Percentiles rank a stretch among this genome's conserved stretches.
These are phyloP conservation scores for Zoysia pacifica DNA, from an alignment of 176 grass and related monocot genomes.

Conservation along the genomic window DNA sequence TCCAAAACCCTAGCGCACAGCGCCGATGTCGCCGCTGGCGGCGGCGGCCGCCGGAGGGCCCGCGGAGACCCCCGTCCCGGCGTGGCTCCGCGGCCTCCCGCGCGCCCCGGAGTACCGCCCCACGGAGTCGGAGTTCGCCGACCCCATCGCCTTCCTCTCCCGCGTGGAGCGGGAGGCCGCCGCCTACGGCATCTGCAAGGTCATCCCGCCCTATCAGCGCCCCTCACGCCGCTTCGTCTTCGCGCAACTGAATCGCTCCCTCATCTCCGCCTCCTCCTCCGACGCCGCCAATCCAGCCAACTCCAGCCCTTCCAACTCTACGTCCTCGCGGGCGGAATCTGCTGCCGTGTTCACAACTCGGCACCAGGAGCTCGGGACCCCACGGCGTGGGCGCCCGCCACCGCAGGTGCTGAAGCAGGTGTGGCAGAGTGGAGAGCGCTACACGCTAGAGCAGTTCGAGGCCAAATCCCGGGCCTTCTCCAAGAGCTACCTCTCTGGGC, in stretches of 20 bases:
- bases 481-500: slow-evolving; percentile 49
- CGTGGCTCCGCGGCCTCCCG: slow-evolving; percentile 75
- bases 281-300: not conserved
- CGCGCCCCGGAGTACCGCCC: slow-evolving; percentile 95
- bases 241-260: slow-evolving; percentile 77
- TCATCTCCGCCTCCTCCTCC: slow-evolving; percentile 17
- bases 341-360: slow-evolving; percentile 60
- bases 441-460: slow-evolving; percentile 88
- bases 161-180: slow-evolving; percentile 82
- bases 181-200: slow-evolving; percentile 97
- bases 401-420: slow-evolving; percentile 78
- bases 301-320: slow-evolving; percentile 10
- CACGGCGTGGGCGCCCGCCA: slow-evolving; percentile 40
- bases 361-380: slow-evolving; percentile 72
- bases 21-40: slow-evolving; percentile 12
- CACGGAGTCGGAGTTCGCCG: slow-evolving; percentile 94
- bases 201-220: slow-evolving; percentile 75
- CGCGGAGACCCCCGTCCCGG: slow-evolving; percentile 42
- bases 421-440: slow-evolving; percentile 94
- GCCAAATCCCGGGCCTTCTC: slow-evolving; percentile 83
- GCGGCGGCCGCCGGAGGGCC: not conserved
- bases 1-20: slow-evolving; percentile 47
- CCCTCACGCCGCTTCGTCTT: slow-evolving; percentile 85
- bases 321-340: not conserved
- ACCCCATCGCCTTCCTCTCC: slow-evolving; percentile 96